Conservation (phyloP, 140 eudicot genomes). For the Flaveria floridana region DNA sequence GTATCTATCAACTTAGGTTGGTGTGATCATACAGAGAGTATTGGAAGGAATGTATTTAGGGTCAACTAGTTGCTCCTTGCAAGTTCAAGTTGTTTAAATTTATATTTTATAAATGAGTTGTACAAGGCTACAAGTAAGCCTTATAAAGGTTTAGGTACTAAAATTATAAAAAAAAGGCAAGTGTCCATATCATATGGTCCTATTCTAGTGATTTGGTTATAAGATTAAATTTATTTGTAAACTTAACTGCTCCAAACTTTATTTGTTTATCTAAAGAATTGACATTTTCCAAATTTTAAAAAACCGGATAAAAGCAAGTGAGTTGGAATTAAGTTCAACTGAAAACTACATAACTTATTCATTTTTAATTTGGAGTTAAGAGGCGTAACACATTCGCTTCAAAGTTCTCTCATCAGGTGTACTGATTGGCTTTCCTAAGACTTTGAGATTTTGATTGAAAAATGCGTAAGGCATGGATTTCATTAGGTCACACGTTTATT, state of each 20-base stretch:
- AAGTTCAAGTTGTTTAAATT: constrained; percentile 10
- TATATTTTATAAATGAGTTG: constrained; percentile 27
- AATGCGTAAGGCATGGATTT: too few species aligned
- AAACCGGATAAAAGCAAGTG: background rate
- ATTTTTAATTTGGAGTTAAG: too few species aligned
- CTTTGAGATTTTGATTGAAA: too few species aligned
- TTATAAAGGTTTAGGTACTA: constrained; percentile 16
- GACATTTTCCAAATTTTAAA: background rate
- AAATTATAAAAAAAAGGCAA: constrained; percentile 8
- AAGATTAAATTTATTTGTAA: background rate
- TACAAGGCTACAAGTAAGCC: constrained; percentile 26
- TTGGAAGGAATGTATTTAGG: constrained; percentile 14
- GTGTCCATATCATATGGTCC: constrained; percentile 12
- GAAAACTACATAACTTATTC: too few species aligned
- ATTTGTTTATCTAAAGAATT: background rate
- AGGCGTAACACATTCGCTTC: too few species aligned
- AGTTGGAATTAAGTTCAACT: background rate
- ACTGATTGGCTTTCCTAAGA: too few species aligned
- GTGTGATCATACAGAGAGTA: constrained; percentile 30
- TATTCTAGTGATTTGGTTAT: background rate
- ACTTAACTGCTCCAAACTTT: constrained; percentile 16
- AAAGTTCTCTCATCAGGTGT: too few species aligned
- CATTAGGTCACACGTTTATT: too few species aligned
- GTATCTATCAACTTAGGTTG: constrained; percentile 5
- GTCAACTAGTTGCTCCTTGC: constrained; percentile 33